These are phyloP conservation scores for Zygosaccharomyces siamensis DNA, from an alignment of 805 yeast species.

Conservation along the genomic window DNA sequence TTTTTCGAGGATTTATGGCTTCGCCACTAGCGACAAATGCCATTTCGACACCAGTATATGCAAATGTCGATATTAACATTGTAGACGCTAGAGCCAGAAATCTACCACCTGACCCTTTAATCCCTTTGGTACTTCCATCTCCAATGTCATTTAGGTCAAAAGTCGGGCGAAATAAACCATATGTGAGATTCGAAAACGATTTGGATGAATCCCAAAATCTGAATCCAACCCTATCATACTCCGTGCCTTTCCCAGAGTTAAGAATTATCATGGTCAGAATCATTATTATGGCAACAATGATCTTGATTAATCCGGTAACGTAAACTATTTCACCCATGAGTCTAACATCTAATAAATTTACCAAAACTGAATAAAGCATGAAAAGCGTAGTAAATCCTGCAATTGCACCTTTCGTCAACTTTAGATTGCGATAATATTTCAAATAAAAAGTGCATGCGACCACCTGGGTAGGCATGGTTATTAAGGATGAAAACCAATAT, in stretches of 20 bases:
- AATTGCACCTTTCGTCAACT: constrained; percentile 44
- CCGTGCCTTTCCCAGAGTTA: constrained; percentile 44
- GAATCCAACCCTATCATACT: constrained; percentile 49
- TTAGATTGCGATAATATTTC: constrained; percentile 56
- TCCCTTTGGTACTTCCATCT: constrained; percentile 48
- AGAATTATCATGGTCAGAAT: constrained; percentile 61
- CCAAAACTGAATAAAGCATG: constrained; percentile 40
- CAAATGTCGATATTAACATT: constrained; percentile 60
- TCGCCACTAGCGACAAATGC: constrained; percentile 84
- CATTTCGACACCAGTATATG: constrained; percentile 78
- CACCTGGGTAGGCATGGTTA: constrained; percentile 59
- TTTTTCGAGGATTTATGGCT: constrained; percentile 72
- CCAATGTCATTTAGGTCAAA: constrained; percentile 64
- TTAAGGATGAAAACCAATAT: constrained; percentile 51
- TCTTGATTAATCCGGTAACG: constrained; percentile 52
- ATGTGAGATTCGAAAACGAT: constrained; percentile 41
- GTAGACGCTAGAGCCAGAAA: constrained; percentile 59
- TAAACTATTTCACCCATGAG: constrained; percentile 74
- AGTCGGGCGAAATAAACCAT: constrained; percentile 71
- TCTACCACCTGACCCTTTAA: constrained; percentile 56
- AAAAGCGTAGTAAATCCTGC: constrained; percentile 68
- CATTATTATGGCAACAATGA: constrained; percentile 47
- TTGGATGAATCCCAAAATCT: constrained; percentile 58
- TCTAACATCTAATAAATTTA: constrained; percentile 64
- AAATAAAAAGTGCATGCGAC: constrained; percentile 59